phyloP scores from a whole-genome alignment of 306 rosid genomes.

The Castanea sativa region DNA sequence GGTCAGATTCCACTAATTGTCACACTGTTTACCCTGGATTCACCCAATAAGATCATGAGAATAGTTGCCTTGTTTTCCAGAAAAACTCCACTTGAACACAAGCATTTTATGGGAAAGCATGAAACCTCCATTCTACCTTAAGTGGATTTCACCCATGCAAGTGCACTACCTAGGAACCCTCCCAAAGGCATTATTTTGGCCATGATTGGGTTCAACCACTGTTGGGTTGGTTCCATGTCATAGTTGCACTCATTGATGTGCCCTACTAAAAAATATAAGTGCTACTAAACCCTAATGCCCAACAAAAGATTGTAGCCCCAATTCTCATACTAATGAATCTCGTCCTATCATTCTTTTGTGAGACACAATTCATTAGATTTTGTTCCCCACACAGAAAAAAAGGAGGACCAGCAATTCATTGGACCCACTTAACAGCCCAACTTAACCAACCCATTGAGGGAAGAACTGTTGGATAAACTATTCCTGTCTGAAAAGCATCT shows the following conservation, averaged over 20 bases:
- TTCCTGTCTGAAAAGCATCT: background rate
- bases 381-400: background rate
- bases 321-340: background rate
- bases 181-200: background rate
- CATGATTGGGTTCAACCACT: background rate
- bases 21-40: background rate
- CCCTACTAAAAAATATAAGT: background rate
- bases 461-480: background rate
- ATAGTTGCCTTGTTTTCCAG: background rate
- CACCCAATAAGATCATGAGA: background rate
- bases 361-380: background rate
- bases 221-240: constrained; percentile 5
- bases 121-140: background rate
- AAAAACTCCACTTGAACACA: background rate
- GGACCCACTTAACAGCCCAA: background rate
- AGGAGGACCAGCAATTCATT: background rate
- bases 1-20: background rate
- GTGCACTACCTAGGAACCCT: background rate
- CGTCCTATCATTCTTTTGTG: background rate
- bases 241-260: constrained; percentile 4
- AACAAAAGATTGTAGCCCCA: background rate
- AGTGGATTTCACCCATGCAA: background rate
- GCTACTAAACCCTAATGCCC: constrained; percentile 3
- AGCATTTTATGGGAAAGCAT: background rate
- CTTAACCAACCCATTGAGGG: background rate